A percentile compares a stretch with the other conserved stretches of the same genome.
These are phyloP conservation scores for Fraxinus baroniana DNA, from an alignment of 305 asterid species.

Conservation along the genomic window DNA sequence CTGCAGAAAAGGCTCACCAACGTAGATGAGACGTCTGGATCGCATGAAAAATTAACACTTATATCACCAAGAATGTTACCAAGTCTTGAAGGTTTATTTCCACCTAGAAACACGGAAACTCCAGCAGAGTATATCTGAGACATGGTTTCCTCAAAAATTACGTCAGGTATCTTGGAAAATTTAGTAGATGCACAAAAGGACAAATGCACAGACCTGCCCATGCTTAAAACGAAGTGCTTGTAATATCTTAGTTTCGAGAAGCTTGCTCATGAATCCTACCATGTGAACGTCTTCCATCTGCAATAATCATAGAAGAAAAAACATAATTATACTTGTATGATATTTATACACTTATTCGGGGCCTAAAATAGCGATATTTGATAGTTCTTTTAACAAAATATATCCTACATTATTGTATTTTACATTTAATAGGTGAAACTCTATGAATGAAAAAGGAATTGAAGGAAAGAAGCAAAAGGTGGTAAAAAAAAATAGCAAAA, in stretches of 20 bases:
- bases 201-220: constrained; percentile 61
- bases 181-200: constrained; percentile 13
- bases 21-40: constrained; percentile 78
- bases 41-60: constrained; percentile 86
- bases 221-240: constrained; percentile 92
- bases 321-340: background rate
- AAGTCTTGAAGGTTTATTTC: constrained; percentile 84
- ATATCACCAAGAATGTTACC: constrained; percentile 90
- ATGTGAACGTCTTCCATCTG: constrained; percentile 92
- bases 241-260: constrained; percentile 83
- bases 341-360: too few species aligned
- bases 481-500: too few species aligned
- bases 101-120: constrained; percentile 92
- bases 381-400: too few species aligned
- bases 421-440: too few species aligned
- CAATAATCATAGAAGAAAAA: constrained; percentile 25
- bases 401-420: too few species aligned
- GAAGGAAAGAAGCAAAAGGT: too few species aligned
- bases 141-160: constrained; percentile 27
- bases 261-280: constrained; percentile 87
- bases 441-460: too few species aligned
- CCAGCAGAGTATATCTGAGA: constrained; percentile 86
- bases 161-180: constrained; percentile 12
- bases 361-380: too few species aligned
- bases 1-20: constrained; percentile 48